These are phyloP conservation scores for Neonectria punicea DNA, from an alignment of 2,329 filamentous ascomycete species.

Conservation along the genomic window DNA sequence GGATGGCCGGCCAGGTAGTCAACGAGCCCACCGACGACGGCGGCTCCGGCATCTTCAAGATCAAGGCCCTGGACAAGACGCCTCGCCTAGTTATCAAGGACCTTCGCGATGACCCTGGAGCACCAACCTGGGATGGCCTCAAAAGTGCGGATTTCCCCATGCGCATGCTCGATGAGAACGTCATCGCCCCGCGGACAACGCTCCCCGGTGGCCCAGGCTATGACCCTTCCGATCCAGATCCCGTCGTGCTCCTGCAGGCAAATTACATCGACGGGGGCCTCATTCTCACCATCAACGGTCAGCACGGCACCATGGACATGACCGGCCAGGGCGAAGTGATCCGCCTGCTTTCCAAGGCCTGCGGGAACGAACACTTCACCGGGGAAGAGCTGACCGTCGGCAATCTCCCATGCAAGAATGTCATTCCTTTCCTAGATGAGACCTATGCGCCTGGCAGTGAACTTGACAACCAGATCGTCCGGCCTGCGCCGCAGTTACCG, in stretches of 20 bases:
- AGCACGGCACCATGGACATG: slow-evolving; percentile 64
- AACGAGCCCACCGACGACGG: slow-evolving; percentile 40
- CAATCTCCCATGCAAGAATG: slow-evolving; percentile 51
- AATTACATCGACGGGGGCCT: slow-evolving; percentile 61
- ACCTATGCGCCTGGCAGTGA: slow-evolving; percentile 48
- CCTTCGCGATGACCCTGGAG: slow-evolving; percentile 47
- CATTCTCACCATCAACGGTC: slow-evolving; percentile 58
- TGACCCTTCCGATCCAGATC: slow-evolving; percentile 35
- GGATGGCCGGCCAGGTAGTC: slow-evolving; percentile 58
- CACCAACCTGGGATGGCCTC: slow-evolving; percentile 53
- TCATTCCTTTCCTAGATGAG: slow-evolving; percentile 54
- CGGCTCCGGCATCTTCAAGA: slow-evolving; percentile 51
- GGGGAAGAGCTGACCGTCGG: slow-evolving; percentile 54
- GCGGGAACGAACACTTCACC: slow-evolving; percentile 56
- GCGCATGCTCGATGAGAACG: slow-evolving; percentile 58
- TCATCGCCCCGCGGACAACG: slow-evolving; percentile 54
- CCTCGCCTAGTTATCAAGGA: slow-evolving; percentile 56
- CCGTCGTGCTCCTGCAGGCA: slow-evolving; percentile 59
- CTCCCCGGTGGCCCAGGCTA: slow-evolving; percentile 45
- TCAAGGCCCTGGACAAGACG: slow-evolving; percentile 47
- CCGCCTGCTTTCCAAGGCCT: slow-evolving; percentile 60
- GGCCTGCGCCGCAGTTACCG: slow-evolving; percentile 31
- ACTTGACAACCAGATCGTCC: slow-evolving; percentile 48
- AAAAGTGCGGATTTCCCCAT: slow-evolving; percentile 55
- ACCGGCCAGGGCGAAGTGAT: slow-evolving; percentile 60